Percentiles rank a stretch among this genome's conserved stretches.
Evolutionary conservation across 495 filamentous ascomycete genomes (phyloP).

Genomic region (Penicillium alfredii): DNA sequence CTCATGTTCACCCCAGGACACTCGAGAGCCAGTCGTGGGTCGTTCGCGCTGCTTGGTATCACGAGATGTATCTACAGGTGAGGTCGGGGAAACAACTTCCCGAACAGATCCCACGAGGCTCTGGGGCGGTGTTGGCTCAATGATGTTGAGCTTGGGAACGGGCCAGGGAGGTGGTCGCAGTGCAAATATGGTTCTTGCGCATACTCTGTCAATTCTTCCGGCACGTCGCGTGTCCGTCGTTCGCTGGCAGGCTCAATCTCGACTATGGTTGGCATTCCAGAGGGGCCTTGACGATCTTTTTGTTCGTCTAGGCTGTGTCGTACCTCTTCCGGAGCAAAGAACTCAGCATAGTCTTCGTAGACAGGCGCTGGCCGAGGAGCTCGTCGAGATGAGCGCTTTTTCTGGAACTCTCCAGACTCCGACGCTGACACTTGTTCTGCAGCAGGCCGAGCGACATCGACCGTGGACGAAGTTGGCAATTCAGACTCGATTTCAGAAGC

Average conservation of each 20-base stretch:
- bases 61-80: slow-evolving; percentile 14
- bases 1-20: slow-evolving; percentile 57
- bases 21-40: slow-evolving; percentile 42
- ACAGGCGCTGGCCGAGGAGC: slow-evolving; percentile 24
- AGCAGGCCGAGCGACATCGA: slow-evolving; percentile 8
- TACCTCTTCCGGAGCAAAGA: slow-evolving; percentile 38
- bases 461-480: slow-evolving; percentile 17
- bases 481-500: slow-evolving; percentile 16
- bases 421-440: slow-evolving; percentile 9
- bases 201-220: slow-evolving; percentile 10
- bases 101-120: slow-evolving; percentile 38
- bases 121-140: slow-evolving; percentile 46
- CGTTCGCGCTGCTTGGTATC: slow-evolving; percentile 22
- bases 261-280: slow-evolving; percentile 26
- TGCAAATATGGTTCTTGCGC: slow-evolving; percentile 27
- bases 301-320: slow-evolving; percentile 24
- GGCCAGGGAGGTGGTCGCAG: slow-evolving; percentile 39
- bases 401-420: slow-evolving; percentile 10
- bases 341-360: slow-evolving; percentile 39
- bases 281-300: slow-evolving; percentile 5
- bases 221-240: slow-evolving; percentile 9
- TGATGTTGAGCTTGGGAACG: slow-evolving; percentile 43
- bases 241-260: slow-evolving; percentile 31
- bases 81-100: slow-evolving; percentile 26
- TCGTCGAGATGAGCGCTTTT: slow-evolving; percentile 21